Percentiles rank a stretch among this genome's conserved stretches.
These are phyloP conservation scores for Juglanconis juglandina DNA, from an alignment of 2,329 filamentous ascomycete species.

Conservation along the genomic window DNA sequence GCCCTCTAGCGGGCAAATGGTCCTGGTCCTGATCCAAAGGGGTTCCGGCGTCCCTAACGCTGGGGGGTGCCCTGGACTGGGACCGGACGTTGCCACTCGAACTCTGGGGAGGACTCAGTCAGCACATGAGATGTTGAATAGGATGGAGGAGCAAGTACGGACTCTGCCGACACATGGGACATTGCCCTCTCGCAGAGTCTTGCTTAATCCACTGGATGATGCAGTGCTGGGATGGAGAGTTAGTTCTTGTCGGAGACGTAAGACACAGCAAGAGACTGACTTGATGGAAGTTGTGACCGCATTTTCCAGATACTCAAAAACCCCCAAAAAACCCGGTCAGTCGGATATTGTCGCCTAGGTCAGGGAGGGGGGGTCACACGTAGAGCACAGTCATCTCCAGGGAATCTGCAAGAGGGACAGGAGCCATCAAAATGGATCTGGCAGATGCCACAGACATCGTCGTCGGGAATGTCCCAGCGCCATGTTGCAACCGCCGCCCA, in stretches of 20 bases:
- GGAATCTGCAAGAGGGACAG: conserved; percentile 96
- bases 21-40: background rate
- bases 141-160: conserved; percentile 27
- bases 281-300: conserved; percentile 97
- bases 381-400: conserved; percentile 90
- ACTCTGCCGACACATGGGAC: conserved; percentile 98
- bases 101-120: conserved; percentile 23
- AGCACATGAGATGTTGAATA: background rate
- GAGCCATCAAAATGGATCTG: conserved; percentile 97
- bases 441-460: conserved; percentile 98
- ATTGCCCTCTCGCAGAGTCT: conserved; percentile 87
- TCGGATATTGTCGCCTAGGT: background rate
- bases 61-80: conserved; percentile 18
- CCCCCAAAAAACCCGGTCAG: conserved; percentile 7
- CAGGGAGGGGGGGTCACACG: conserved; percentile 51
- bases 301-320: conserved; percentile 81
- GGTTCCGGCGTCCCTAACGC: conserved; percentile 1
- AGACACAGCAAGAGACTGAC: conserved; percentile 52
- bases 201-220: conserved; percentile 95
- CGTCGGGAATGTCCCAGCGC: conserved; percentile 96
- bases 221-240: conserved; percentile 65
- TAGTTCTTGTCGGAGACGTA: background rate
- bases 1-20: background rate
- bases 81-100: conserved; percentile 30
- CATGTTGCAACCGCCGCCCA: conserved; percentile 95